Evolutionary conservation across 495 filamentous ascomycete genomes (phyloP).

Genomic region (Talaromyces ruber): DNA sequence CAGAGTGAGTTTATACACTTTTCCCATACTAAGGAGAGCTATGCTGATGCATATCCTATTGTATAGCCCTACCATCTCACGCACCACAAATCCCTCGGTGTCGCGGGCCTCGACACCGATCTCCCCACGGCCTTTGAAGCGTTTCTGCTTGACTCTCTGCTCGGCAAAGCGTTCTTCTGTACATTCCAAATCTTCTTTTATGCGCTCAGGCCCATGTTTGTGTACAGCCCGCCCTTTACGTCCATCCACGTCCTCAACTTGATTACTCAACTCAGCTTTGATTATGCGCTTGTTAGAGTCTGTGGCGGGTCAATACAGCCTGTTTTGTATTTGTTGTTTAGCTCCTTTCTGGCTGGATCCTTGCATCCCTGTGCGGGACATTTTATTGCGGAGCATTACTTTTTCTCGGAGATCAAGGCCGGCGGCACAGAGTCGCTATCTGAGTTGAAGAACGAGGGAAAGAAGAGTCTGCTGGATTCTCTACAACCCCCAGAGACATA

Average conservation of each 20-base stretch:
- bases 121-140: conserved; percentile 90
- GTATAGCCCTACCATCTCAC: conserved; percentile 92
- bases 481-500: conserved; percentile 84
- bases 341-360: conserved; percentile 85
- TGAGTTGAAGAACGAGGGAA: conserved; percentile 18
- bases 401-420: conserved; percentile 64
- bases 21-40: neutral
- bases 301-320: conserved; percentile 46
- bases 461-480: conserved; percentile 29
- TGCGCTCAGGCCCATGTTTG: conserved; percentile 92
- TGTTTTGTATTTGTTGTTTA: conserved; percentile 72
- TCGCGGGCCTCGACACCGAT: conserved; percentile 93
- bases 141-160: conserved; percentile 87
- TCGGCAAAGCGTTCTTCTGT: conserved; percentile 98
- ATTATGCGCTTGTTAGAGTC: conserved; percentile 53
- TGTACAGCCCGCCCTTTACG: conserved; percentile 85
- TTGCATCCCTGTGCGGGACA: conserved; percentile 94
- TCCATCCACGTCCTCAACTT: conserved; percentile 79
- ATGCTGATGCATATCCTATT: neutral
- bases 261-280: conserved; percentile 65
- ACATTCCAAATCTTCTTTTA: conserved; percentile 99
- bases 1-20: conserved; percentile 45
- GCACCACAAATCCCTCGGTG: conserved; percentile 97
- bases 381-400: conserved; percentile 99
- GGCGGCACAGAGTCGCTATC: conserved; percentile 48